Base-by-base conservation (phyloP, 495 filamentous ascomycete species). In the Penicillium pancosmium region DNA sequence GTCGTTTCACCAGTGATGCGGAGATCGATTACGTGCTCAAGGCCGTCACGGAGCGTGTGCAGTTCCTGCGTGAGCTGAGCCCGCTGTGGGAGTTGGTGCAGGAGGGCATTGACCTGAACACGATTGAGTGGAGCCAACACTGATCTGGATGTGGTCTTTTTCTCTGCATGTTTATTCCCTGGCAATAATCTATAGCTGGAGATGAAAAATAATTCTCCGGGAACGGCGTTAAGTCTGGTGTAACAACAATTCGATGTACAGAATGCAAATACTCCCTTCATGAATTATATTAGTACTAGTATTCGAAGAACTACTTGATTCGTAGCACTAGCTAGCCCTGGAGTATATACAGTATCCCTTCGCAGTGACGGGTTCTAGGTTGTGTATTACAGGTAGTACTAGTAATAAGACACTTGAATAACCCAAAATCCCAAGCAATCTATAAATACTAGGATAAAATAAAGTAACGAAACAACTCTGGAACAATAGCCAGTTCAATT, bases 1-100 rank as follows among this genome's bases (percentile, higher is more conserved):
- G 94, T 10, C 87, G 94, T 33, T 98, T 98, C 75, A 98, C 95
- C 5, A 93, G 93, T 0, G 93, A 97, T 68, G 80, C 79, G 35
- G 94, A 98, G 80, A 95, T 98, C 52, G 94, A 98, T 73, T 98
- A 98, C 67, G 94, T 98, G 27, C 77, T 98, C 53, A 96, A 97
- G 78, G 94, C 94, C 2, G 94, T 98, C 16, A 84, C 80, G 70
- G 91, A 92, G 63, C 84, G 94, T 44, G 94, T 98, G 36, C 86
- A 84, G 15, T 97, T 98, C 80, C 81, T 98, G 67, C 83, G 94
- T 64, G 94, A 98, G 80, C 80, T 99, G 69, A 97, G 92, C 72
- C 94, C 94, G 52, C 76, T 99, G 62, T 99, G 94, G 94, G 94
- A 99, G 77, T 74, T 99, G 59, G 94, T 99, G 12, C 95, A 99